Percentiles rank a stretch among this genome's conserved stretches.
Evolutionary conservation across 768 basidiomycete species (phyloP).

Genomic region (Leccinum subgranulosum): DNA sequence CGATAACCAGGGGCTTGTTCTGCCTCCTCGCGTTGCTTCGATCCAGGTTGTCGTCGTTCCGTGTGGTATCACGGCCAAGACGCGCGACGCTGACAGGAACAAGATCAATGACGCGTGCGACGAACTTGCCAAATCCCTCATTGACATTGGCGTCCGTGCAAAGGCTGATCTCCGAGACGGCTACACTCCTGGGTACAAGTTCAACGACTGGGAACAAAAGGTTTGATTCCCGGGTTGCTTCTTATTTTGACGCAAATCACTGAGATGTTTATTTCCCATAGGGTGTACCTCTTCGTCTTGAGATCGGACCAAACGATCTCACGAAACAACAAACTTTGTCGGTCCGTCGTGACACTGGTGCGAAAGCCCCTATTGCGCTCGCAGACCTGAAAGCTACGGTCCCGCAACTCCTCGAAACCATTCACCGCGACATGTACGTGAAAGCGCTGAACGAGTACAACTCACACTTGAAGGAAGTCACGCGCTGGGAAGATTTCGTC

Average conservation of each 20-base stretch:
- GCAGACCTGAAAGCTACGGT: conserved; percentile 48
- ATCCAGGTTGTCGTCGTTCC: conserved; percentile 91
- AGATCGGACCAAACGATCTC: conserved; percentile 93
- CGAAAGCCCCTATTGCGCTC: conserved; percentile 54
- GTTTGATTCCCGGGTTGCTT: conserved; percentile 35
- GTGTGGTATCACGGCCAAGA: conserved; percentile 89
- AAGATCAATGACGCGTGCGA: conserved; percentile 76
- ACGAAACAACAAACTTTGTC: conserved; percentile 75
- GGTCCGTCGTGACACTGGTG: conserved; percentile 80
- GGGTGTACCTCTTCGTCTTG: conserved; percentile 97
- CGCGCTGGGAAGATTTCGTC: conserved; percentile 90
- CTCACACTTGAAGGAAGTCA: conserved; percentile 66
- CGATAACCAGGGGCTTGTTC: conserved; percentile 94
- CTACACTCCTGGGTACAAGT: conserved; percentile 98
- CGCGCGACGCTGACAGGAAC: conserved; percentile 60
- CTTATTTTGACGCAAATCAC: neutral
- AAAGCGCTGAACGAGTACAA: conserved; percentile 75
- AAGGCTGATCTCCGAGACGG: conserved; percentile 92
- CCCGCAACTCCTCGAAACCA: conserved; percentile 69
- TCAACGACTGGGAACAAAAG: conserved; percentile 99
- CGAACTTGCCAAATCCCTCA: conserved; percentile 69
- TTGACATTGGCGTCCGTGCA: conserved; percentile 72
- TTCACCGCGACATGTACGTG: conserved; percentile 86
- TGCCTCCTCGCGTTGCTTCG: conserved; percentile 95
- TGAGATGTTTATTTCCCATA: conserved; percentile 28